These are phyloP conservation scores for Noccaea caerulescens DNA, from an alignment of 345 rosid genomes.

Conservation along the genomic window DNA sequence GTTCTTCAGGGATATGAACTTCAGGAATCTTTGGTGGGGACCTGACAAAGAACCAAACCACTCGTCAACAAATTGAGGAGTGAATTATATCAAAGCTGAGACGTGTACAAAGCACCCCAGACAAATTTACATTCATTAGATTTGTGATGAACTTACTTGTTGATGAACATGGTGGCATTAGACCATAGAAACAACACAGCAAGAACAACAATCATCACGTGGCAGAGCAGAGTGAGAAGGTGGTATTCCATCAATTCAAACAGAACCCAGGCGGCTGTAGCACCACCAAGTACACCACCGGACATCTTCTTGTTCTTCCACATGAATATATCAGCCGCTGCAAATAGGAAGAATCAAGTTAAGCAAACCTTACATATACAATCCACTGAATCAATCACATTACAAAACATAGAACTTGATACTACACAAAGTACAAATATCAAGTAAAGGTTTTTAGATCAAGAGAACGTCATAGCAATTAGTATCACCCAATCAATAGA, in stretches of 20 bases:
- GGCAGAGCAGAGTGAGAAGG: slow-evolving; percentile 80
- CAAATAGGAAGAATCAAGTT: slow-evolving; percentile 23
- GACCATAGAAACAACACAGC: slow-evolving; percentile 88
- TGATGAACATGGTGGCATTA: slow-evolving; percentile 80
- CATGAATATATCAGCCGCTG: slow-evolving; percentile 85
- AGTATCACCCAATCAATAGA: neutral
- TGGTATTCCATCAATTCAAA: slow-evolving; percentile 83
- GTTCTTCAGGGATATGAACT: slow-evolving; percentile 76
- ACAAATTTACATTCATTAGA: neutral
- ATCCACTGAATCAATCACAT: neutral
- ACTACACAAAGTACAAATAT: slow-evolving; percentile 11
- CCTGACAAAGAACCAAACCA: slow-evolving; percentile 48
- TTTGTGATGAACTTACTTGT: slow-evolving; percentile 62
- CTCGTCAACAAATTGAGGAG: slow-evolving; percentile 50
- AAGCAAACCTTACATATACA: neutral
- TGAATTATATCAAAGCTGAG: slow-evolving; percentile 41
- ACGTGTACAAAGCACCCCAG: neutral
- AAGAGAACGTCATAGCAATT: neutral
- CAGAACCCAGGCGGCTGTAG: slow-evolving; percentile 79
- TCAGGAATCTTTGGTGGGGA: slow-evolving; percentile 80
- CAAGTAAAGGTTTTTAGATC: neutral
- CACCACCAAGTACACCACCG: slow-evolving; percentile 78
- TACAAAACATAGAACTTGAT: slow-evolving; percentile 17
- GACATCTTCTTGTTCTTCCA: slow-evolving; percentile 99
- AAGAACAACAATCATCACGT: slow-evolving; percentile 65